Percentiles rank a stretch among this genome's conserved stretches.
Conservation (phyloP, 768 basidiomycete genomes). For the Termitomyces sp. region DNA sequence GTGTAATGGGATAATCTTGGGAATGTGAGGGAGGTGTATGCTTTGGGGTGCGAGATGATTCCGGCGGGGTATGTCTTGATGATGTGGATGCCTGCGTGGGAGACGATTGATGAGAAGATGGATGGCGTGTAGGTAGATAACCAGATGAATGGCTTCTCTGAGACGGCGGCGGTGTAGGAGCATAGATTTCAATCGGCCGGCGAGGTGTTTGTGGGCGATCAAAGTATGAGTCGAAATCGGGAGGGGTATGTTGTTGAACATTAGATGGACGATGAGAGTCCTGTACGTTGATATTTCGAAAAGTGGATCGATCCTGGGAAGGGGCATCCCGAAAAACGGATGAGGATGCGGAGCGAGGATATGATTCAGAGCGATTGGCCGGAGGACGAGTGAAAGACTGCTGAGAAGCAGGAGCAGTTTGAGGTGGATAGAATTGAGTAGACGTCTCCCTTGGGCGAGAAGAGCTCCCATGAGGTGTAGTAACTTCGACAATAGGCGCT, state of each 20-base stretch:
- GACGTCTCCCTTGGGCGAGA: not conserved
- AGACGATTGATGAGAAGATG: conserved; percentile 6
- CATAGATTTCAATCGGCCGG: conserved; percentile 9
- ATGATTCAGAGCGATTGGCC: conserved; percentile 2
- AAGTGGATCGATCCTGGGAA: not conserved
- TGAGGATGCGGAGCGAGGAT: conserved; percentile 1
- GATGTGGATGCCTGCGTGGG: conserved; percentile 1
- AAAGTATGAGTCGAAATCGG: conserved; percentile 11
- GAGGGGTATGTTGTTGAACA: conserved; percentile 19
- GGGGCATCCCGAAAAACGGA: not conserved
- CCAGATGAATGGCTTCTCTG: not conserved
- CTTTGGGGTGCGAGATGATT: not conserved
- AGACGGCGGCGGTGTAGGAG: conserved; percentile 1
- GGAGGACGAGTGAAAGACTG: not conserved
- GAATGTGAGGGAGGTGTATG: conserved; percentile 5
- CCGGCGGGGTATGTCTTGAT: not conserved
- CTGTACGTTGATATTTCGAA: not conserved
- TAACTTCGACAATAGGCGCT: conserved; percentile 3
- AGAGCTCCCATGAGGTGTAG: not conserved
- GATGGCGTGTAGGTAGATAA: not conserved
- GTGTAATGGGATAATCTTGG: not conserved
- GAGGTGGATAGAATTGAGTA: not conserved
- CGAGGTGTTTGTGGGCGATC: not conserved
- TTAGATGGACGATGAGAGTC: conserved; percentile 11
- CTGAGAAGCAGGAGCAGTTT: conserved; percentile 6